Conservation (phyloP, 371 early-diverging fungal species). For the Apophysomyces ossiformis region DNA sequence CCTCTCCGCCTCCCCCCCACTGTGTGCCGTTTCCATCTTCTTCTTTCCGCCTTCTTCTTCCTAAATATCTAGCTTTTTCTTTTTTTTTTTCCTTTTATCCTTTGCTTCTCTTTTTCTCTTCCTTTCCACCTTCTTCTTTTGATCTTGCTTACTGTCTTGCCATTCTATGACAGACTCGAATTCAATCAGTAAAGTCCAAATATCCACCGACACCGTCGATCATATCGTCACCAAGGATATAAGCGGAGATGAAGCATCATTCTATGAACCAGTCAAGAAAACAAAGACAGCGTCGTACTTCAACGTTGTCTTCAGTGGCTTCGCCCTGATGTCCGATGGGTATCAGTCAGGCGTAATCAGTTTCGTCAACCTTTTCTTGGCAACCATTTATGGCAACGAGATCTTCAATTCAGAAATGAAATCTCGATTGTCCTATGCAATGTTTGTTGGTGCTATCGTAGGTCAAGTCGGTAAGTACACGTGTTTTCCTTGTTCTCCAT, state of each 20-base stretch:
- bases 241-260: conserved; percentile 6
- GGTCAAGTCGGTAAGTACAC: conserved; percentile 46
- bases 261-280: conserved; percentile 15
- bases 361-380: conserved; percentile 38
- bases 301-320: conserved; percentile 46
- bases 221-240: conserved; percentile 2
- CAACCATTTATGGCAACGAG: conserved; percentile 38
- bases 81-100: not conserved
- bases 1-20: too few relatives aligned
- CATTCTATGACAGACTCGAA: not conserved
- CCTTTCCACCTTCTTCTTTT: not conserved
- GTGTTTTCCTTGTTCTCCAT: not conserved
- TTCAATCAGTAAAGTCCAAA: not conserved
- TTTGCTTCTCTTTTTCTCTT: not conserved
- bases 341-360: conserved; percentile 52
- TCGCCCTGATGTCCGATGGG: conserved; percentile 48
- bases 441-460: conserved; percentile 53
- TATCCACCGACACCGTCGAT: conserved; percentile 4
- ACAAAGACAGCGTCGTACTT: conserved; percentile 36
- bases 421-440: conserved; percentile 46
- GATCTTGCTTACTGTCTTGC: not conserved
- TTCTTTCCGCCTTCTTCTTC: not conserved
- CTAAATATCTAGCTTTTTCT: too few relatives aligned
- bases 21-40: not conserved
- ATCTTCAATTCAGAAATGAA: conserved; percentile 37